Base-by-base conservation (phyloP, 371 early-diverging fungal genomes). In the Actinomortierella wolfii region DNA sequence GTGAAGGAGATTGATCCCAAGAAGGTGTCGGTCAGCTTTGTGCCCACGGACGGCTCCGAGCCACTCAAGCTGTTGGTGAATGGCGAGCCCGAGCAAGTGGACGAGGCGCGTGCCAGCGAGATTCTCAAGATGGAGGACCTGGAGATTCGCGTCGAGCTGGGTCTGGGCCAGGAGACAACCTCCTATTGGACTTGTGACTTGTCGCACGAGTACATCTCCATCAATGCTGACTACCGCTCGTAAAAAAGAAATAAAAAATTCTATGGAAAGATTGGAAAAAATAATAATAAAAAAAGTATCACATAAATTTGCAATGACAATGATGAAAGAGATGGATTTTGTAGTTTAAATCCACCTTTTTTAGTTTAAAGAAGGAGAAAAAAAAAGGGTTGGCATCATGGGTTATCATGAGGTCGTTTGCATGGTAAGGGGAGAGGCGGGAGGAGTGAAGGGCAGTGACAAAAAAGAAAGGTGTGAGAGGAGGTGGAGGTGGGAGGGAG, bases 181-280 rank as follows among this genome's bases (percentile, higher is more conserved):
- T 85, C 84, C 13, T 91, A 95, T 83, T 97, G 92, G 87, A 97
- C 98, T 2, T 96, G 96, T 67, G 98, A 97, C 81, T 84, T 97
- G 26, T 90, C 89, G 56, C 91, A 93, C 64, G 96, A 95, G 64
- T 97, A 97, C 77, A 89, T 97, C 47, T 87, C 89, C 40, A 96
- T 97, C 70, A 97, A 97, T 74, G 94, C 92, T 23, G 91, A 92
- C 57, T 93, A 94, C 71, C 90, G 94, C 41, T 90, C 92, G 13
- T 93, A 83, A 75, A 34, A 25, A 14, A 54, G 17, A 39, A 11
- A 34, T 4, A 34, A 34, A 11, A 34, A 34, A 34, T 43, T 18
- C 17, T 1, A 43, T 43, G 15, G 44, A 17, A 43, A 18, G 18
- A 43, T 43, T 15, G 18, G 48, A 47, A 11, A 34, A 11, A 34